These are phyloP conservation scores for Phytophthora lateralis DNA, from an alignment of 352 stramenopile genomes.

Conservation along the genomic window DNA sequence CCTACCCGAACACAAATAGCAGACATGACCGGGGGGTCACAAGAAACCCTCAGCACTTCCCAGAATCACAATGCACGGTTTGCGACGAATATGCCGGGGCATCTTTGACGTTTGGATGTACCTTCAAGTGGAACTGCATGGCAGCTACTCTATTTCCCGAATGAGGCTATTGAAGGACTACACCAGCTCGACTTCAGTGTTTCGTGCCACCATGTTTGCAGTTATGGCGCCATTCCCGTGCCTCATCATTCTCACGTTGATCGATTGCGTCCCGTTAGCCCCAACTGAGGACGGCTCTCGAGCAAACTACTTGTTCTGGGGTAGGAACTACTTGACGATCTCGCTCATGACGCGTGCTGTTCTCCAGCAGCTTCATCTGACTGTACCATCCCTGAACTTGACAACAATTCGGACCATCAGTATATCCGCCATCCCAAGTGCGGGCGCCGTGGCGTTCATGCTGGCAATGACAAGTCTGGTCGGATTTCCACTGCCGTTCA, in stretches of 20 bases:
- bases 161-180: conserved; percentile 22
- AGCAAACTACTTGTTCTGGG: conserved; percentile 36
- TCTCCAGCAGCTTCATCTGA: conserved; percentile 26
- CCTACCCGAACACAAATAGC: not conserved
- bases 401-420: conserved; percentile 6
- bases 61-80: conserved; percentile 6
- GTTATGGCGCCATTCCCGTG: conserved; percentile 23
- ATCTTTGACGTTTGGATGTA: conserved; percentile 33
- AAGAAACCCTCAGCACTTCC: not conserved
- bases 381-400: conserved; percentile 24
- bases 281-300: conserved; percentile 15
- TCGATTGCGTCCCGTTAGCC: conserved; percentile 25
- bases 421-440: conserved; percentile 29
- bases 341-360: conserved; percentile 29
- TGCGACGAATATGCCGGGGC: conserved; percentile 1
- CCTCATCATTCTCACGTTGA: conserved; percentile 28
- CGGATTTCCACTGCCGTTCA: conserved; percentile 52
- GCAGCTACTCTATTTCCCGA: conserved; percentile 37
- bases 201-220: conserved; percentile 12
- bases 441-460: conserved; percentile 32
- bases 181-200: conserved; percentile 13
- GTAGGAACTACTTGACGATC: conserved; percentile 27
- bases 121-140: conserved; percentile 47
- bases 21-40: not conserved
- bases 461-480: conserved; percentile 32